Percentiles rank a stretch among this genome's conserved stretches.
phyloP scores from a whole-genome alignment of 345 rosid genomes.

The Stellera chamaejasme region DNA sequence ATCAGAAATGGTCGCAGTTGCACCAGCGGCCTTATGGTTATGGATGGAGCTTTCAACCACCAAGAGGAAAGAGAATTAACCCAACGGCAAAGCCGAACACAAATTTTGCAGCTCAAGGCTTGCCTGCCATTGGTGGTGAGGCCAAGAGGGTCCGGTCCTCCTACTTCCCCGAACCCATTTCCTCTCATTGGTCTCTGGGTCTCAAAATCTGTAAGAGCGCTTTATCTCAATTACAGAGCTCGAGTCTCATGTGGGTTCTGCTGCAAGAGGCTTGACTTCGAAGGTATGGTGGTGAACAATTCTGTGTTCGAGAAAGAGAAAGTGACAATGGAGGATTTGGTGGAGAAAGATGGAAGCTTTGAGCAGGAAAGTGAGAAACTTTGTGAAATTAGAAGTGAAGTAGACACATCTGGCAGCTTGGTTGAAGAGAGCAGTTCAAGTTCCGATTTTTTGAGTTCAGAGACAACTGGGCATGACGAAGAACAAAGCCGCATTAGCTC shows the following conservation, averaged over 20 bases:
- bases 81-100: slow-evolving; percentile 17
- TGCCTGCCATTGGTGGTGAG: slow-evolving; percentile 27
- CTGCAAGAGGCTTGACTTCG: slow-evolving; percentile 22
- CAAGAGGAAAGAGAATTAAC: slow-evolving; percentile 30
- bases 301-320: slow-evolving; percentile 27
- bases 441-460: slow-evolving; percentile 65
- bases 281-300: slow-evolving; percentile 41
- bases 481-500: slow-evolving; percentile 57
- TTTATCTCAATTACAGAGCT: slow-evolving; percentile 25
- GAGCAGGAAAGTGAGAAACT: slow-evolving; percentile 23
- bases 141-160: slow-evolving; percentile 11
- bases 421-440: slow-evolving; percentile 68
- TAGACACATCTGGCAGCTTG: slow-evolving; percentile 40
- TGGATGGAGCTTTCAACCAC: slow-evolving; percentile 42
- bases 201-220: slow-evolving; percentile 27
- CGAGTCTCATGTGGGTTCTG: slow-evolving; percentile 26
- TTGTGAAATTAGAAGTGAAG: slow-evolving; percentile 20
- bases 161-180: slow-evolving; percentile 10
- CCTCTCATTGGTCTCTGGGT: slow-evolving; percentile 27
- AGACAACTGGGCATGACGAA: slow-evolving; percentile 45
- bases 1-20: slow-evolving; percentile 30
- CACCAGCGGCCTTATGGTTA: slow-evolving; percentile 14
- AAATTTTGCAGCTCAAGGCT: slow-evolving; percentile 25
- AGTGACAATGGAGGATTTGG: slow-evolving; percentile 34
- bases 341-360: slow-evolving; percentile 23